Evolutionary conservation across 495 filamentous ascomycete genomes (phyloP), one percentile per base, ranked within the genome.

Genomic region (Penicillium mononematosum): DNA sequence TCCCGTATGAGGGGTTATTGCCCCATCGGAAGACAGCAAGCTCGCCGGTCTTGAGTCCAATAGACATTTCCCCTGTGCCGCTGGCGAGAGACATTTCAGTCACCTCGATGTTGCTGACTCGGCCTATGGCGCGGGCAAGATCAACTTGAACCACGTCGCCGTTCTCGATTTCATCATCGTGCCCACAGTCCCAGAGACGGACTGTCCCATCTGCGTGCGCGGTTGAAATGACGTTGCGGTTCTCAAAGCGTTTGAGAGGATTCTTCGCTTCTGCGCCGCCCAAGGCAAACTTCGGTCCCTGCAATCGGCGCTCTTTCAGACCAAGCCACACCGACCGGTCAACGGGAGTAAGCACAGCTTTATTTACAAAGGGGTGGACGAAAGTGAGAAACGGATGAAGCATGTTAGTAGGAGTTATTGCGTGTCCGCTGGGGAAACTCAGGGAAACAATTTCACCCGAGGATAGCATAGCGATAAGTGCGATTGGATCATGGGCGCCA

Each of bases 151-250:
- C 75, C 34, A 90, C 81, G 12, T 78, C 78, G 25, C 83, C 78
- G 64, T 98, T 98, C 72, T 98, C 94, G 53, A 98, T 86, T 66
- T 97, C 91, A 67, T 98, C 94, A 6, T 82, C 88, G 61, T 93
- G 85, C 0, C 95, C 95, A 27, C 85, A 81, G 70, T 98, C 94
- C 91, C 92, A 98, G 11, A 97, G 74, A 7, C 91, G 79, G 10
- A 98, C 73, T 1, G 87, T 94, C 38, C 92, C 90, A 72, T 98
- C 94, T 5, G 84, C 89, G 69, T 98, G 92, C 0, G 88, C 84
- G 4, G 88, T 90, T 47, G 90, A 85, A 16, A 94, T 74, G 25
- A 98, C 77, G 43, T 91, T 95, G 20, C 94, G 82, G 56, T 83
- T 77, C 58, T 96, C 91, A 59, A 87, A 90, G 20, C 90, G 81